Evolutionary conservation across 306 rosid species (phyloP).

Genomic region (Medicago ruthenica): DNA sequence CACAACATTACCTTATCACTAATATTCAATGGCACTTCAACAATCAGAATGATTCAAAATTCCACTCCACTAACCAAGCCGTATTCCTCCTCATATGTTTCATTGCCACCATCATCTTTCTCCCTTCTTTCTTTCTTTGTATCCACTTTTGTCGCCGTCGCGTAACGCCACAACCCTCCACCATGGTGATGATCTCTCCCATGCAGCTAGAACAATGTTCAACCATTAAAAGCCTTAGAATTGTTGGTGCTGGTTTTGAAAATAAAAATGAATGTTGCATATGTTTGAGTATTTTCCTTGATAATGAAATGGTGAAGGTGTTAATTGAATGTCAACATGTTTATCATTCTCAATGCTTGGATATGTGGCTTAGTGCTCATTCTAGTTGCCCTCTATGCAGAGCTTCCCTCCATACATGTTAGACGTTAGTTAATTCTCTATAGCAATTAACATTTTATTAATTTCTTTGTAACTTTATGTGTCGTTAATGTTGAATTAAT

Average conservation of each 20-base stretch:
- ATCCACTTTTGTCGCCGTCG: slow-evolving; percentile 32
- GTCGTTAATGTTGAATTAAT: not conserved
- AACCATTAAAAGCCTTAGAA: slow-evolving; percentile 1
- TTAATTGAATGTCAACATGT: slow-evolving; percentile 50
- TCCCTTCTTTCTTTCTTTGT: slow-evolving; percentile 37
- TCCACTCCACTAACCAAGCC: slow-evolving; percentile 37
- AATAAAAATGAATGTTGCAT: slow-evolving; percentile 50
- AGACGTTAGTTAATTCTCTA: not conserved
- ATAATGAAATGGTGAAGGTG: slow-evolving; percentile 48
- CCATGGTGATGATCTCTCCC: not conserved
- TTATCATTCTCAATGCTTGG: slow-evolving; percentile 56
- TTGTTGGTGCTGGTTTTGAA: slow-evolving; percentile 28
- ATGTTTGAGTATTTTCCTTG: slow-evolving; percentile 52
- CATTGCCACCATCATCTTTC: slow-evolving; percentile 27
- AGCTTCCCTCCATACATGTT: slow-evolving; percentile 33
- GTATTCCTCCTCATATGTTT: slow-evolving; percentile 35
- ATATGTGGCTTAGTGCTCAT: slow-evolving; percentile 48
- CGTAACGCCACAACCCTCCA: not conserved
- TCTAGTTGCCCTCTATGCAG: slow-evolving; percentile 64
- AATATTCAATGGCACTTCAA: slow-evolving; percentile 39
- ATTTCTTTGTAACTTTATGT: not conserved
- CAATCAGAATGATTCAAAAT: not conserved
- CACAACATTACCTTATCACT: slow-evolving; percentile 24
- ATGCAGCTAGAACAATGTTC: not conserved
- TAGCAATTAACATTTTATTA: not conserved